Evolutionary conservation across 371 early-diverging fungal genomes (phyloP).

Genomic region (Blakeslea trispora): DNA sequence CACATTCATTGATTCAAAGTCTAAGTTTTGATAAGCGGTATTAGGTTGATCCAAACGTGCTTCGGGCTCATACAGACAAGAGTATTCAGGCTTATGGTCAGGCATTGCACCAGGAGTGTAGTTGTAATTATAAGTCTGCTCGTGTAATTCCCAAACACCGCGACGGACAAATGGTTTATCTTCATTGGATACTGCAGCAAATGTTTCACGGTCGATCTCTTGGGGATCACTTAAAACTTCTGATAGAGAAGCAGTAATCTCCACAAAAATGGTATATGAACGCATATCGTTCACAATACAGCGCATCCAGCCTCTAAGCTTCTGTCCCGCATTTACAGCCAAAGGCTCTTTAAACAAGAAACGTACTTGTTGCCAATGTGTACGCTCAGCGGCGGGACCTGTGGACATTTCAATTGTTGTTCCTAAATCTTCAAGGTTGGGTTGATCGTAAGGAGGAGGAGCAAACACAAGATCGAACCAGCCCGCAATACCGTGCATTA

Average conservation of each 20-base stretch:
- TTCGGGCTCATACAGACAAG: constrained; percentile 75
- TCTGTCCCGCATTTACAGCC: constrained; percentile 91
- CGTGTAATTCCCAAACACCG: constrained; percentile 89
- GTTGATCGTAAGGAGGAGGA: constrained; percentile 41
- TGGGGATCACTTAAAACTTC: constrained; percentile 27
- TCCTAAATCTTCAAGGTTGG: constrained; percentile 18
- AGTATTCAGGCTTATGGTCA: constrained; percentile 66
- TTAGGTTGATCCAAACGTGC: constrained; percentile 26
- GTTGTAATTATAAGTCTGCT: constrained; percentile 88
- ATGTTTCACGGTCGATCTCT: constrained; percentile 12
- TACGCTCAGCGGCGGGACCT: constrained; percentile 80
- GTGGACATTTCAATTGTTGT: constrained; percentile 75
- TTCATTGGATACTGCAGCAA: constrained; percentile 15
- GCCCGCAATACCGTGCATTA: constrained; percentile 94
- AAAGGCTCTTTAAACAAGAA: constrained; percentile 93
- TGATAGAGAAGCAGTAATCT: constrained; percentile 57
- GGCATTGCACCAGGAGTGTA: constrained; percentile 61
- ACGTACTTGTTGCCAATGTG: constrained; percentile 98
- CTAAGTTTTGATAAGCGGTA: constrained; percentile 10
- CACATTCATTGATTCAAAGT: constrained; percentile 24
- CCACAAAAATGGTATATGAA: constrained; percentile 81
- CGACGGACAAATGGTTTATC: constrained; percentile 53
- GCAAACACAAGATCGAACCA: constrained; percentile 94
- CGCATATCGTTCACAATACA: constrained; percentile 89
- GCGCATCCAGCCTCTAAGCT: constrained; percentile 82